Conservation (phyloP, 2,329 filamentous ascomycete species). For the Sphaerulina musiva region DNA sequence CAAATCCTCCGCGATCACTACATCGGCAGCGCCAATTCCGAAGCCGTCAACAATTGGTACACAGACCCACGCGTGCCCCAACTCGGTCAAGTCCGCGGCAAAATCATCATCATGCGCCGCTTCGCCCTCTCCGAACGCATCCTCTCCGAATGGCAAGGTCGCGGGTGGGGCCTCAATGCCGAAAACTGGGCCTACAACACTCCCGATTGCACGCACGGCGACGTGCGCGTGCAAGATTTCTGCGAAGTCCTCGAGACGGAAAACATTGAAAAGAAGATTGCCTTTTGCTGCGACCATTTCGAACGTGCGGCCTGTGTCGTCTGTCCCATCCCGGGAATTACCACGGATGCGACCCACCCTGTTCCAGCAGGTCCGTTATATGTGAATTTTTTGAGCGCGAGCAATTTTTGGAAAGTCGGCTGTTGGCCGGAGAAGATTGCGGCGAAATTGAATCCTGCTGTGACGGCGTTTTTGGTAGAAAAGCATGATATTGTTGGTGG, state of each 20-base stretch:
- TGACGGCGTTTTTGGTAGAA: conserved; percentile 53
- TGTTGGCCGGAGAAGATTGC: conserved; percentile 95
- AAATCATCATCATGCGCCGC: conserved; percentile 75
- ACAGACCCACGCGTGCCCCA: conserved; percentile 68
- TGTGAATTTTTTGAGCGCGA: conserved; percentile 83
- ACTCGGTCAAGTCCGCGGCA: conserved; percentile 72
- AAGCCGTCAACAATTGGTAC: conserved; percentile 59
- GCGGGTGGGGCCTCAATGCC: conserved; percentile 54
- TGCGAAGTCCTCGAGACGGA: conserved; percentile 74
- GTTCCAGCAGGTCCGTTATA: conserved; percentile 60
- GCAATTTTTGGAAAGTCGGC: conserved; percentile 85
- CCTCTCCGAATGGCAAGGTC: conserved; percentile 46
- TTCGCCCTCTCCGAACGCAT: conserved; percentile 57
- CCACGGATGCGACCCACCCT: conserved; percentile 35
- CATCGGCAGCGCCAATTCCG: conserved; percentile 46
- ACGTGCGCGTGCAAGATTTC: conserved; percentile 86
- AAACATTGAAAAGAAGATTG: conserved; percentile 75
- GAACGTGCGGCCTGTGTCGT: conserved; percentile 52
- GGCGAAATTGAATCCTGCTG: conserved; percentile 74
- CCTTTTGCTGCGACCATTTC: conserved; percentile 66
- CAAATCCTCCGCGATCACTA: conserved; percentile 69
- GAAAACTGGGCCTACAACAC: conserved; percentile 82
- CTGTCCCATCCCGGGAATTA: conserved; percentile 37
- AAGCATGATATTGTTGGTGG: conserved; percentile 40
- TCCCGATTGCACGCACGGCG: conserved; percentile 64